Conservation (phyloP, 805 yeast species). For the Peterozyma xylosa region DNA sequence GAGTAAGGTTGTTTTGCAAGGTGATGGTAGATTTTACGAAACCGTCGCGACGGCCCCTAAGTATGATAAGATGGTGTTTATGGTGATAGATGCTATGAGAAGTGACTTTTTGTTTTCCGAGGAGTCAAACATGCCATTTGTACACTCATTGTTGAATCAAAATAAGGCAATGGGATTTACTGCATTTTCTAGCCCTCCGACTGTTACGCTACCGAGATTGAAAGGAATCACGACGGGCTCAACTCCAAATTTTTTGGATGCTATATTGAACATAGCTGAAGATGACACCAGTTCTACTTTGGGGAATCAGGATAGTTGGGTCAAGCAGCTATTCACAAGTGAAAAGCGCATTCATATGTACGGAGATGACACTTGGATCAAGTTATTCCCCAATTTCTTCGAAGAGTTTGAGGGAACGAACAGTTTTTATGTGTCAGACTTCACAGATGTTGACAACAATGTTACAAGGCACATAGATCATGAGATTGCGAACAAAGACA, state of each 20-base stretch:
- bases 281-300: conserved; percentile 67
- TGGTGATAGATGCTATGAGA: conserved; percentile 91
- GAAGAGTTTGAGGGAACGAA: conserved; percentile 74
- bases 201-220: conserved; percentile 89
- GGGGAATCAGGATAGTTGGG: conserved; percentile 80
- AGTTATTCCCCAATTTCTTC: conserved; percentile 72
- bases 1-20: conserved; percentile 69
- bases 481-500: conserved; percentile 37
- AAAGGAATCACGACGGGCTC: conserved; percentile 95
- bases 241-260: conserved; percentile 89
- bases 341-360: conserved; percentile 62
- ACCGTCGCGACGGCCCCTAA: conserved; percentile 21
- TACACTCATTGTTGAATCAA: conserved; percentile 54
- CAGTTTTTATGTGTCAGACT: conserved; percentile 92
- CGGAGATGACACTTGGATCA: conserved; percentile 98
- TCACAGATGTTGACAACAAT: conserved; percentile 86
- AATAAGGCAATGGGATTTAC: conserved; percentile 85
- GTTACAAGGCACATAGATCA: conserved; percentile 79
- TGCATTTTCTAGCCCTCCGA: conserved; percentile 90
- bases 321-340: conserved; percentile 48
- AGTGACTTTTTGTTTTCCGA: conserved; percentile 76
- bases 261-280: conserved; percentile 88
- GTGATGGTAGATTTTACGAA: conserved; percentile 32
- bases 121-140: conserved; percentile 55
- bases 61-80: conserved; percentile 63